These are phyloP conservation scores for Metschnikowia vanudenii DNA, from an alignment of 805 yeast species.

Conservation along the genomic window DNA sequence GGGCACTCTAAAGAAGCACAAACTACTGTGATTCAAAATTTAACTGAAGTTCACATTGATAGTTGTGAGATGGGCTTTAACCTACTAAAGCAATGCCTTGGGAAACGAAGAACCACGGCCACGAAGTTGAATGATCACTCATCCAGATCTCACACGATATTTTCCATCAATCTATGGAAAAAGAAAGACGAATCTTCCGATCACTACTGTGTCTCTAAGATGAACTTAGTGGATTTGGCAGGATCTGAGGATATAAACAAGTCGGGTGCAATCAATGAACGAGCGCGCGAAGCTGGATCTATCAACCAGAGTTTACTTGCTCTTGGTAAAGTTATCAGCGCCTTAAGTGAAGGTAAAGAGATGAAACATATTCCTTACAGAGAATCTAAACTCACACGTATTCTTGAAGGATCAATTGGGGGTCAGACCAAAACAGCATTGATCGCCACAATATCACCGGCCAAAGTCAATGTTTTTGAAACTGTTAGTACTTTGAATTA, in stretches of 20 bases:
- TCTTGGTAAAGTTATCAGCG: constrained; percentile 84
- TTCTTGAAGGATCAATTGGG: constrained; percentile 79
- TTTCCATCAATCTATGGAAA: constrained; percentile 58
- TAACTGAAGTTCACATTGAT: constrained; percentile 58
- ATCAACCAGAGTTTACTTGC: constrained; percentile 87
- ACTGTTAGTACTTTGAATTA: constrained; percentile 83
- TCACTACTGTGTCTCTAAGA: constrained; percentile 51
- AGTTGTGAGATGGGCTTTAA: constrained; percentile 56
- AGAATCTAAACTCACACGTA: constrained; percentile 73
- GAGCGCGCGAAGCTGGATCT: constrained; percentile 92
- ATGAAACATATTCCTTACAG: constrained; percentile 76
- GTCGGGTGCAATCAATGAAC: constrained; percentile 81
- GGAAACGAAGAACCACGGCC: constrained; percentile 62
- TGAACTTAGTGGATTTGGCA: constrained; percentile 88
- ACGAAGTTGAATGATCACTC: constrained; percentile 74
- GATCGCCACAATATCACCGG: constrained; percentile 87
- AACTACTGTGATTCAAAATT: constrained; percentile 57
- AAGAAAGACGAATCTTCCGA: constrained; percentile 36
- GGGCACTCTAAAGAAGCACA: constrained; percentile 10
- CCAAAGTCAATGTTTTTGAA: constrained; percentile 72
- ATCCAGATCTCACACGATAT: constrained; percentile 75
- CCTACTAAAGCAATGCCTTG: constrained; percentile 55
- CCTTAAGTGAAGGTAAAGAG: constrained; percentile 31
- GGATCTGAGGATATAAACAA: constrained; percentile 88
- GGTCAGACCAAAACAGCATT: constrained; percentile 85